A percentile compares a stretch with the other conserved stretches of the same genome.
Evolutionary conservation across 805 yeast genomes (phyloP).

Genomic region (Nakazawaea ishiwadae): DNA sequence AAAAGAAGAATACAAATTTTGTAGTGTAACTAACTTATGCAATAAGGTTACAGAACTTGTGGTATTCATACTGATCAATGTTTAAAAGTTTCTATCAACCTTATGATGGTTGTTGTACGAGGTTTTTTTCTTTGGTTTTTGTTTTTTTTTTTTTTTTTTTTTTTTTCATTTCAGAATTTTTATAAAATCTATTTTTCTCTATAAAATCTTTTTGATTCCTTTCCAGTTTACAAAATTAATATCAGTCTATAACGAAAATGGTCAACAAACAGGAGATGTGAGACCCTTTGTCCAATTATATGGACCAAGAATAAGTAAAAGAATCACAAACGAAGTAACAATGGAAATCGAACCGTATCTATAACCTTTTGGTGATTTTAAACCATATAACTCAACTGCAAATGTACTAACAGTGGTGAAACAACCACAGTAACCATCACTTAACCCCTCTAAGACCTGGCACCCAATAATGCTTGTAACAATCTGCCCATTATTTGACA

Average conservation of each 20-base stretch:
- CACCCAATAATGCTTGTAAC: slow-evolving; percentile 34
- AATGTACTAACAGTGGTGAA: slow-evolving; percentile 77
- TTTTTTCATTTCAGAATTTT: neutral
- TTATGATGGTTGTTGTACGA: no score
- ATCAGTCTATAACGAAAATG: no score
- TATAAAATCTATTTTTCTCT: no score
- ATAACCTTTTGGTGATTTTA: slow-evolving; percentile 18
- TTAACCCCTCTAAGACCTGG: slow-evolving; percentile 49
- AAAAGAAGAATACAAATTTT: slow-evolving; percentile 28
- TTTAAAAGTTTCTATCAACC: no score
- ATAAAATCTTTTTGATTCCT: no score
- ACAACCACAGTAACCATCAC: slow-evolving; percentile 67
- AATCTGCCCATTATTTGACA: slow-evolving; percentile 19
- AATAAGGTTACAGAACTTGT: slow-evolving; percentile 22
- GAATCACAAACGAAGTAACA: slow-evolving; percentile 5
- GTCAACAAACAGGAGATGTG: slow-evolving; percentile 4
- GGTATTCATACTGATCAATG: no score
- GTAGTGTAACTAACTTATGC: slow-evolving; percentile 31
- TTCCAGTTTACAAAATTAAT: no score
- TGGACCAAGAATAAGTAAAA: slow-evolving; percentile 54
- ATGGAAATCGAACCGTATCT: slow-evolving; percentile 11
- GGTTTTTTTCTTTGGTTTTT: neutral
- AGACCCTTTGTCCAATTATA: slow-evolving; percentile 65
- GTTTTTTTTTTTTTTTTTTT: slow-evolving; percentile 1
- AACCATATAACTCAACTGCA: slow-evolving; percentile 53